Conservation (phyloP, 2,329 filamentous ascomycete species). For the Verticillium isaacii region DNA sequence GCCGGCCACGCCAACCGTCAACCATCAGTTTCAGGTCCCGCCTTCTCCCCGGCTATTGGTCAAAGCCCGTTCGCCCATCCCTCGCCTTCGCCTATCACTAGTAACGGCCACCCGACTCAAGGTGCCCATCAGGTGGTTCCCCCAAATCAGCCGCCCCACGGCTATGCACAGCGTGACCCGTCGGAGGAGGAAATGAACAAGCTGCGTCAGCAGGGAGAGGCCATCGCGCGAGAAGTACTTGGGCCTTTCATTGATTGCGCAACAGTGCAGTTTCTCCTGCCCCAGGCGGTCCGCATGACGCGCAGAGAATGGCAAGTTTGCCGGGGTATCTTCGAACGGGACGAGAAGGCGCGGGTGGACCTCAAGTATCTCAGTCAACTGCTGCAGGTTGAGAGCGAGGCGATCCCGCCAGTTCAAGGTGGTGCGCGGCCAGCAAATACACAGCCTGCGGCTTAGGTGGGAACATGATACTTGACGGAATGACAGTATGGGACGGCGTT, state of each 20-base stretch:
- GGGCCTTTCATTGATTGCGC: conserved; percentile 58
- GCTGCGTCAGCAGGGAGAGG: conserved; percentile 47
- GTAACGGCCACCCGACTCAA: conserved; percentile 12
- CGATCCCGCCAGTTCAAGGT: background rate
- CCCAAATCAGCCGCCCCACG: conserved; percentile 15
- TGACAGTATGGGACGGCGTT: background rate
- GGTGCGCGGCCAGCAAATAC: background rate
- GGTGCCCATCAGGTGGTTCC: conserved; percentile 14
- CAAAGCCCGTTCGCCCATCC: conserved; percentile 20
- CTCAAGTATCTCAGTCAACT: conserved; percentile 50
- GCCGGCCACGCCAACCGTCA: conserved; percentile 32
- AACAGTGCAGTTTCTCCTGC: conserved; percentile 64
- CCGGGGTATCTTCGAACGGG: conserved; percentile 59
- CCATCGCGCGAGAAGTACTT: conserved; percentile 57
- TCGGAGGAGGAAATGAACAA: conserved; percentile 30
- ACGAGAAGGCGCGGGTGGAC: conserved; percentile 61
- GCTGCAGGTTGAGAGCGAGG: conserved; percentile 43
- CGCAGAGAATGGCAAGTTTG: conserved; percentile 72
- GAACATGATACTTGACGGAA: background rate
- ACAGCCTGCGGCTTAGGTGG: background rate
- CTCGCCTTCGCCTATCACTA: background rate
- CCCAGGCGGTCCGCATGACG: conserved; percentile 64
- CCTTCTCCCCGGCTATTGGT: conserved; percentile 41
- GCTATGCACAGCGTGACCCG: conserved; percentile 16
- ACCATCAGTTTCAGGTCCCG: conserved; percentile 43